Percentiles rank a stretch among this genome's conserved stretches.
Conservation (phyloP, 306 rosid species). For the Trifolium repens region DNA sequence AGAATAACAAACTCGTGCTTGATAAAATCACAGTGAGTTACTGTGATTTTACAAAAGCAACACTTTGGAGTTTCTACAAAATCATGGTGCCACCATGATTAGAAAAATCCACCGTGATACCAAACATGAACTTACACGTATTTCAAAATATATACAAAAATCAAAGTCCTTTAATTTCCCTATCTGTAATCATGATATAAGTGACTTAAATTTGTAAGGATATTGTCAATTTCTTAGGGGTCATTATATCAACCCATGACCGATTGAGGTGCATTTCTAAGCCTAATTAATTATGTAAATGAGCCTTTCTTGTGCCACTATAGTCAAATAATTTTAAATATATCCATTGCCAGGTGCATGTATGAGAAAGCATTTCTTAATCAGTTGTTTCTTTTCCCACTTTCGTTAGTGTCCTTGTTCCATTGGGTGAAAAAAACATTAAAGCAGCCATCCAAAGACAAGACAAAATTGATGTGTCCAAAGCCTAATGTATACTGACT, state of each 20-base stretch:
- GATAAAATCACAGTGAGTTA: too few relatives aligned
- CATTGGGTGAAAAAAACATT: background rate
- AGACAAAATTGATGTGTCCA: too few relatives aligned
- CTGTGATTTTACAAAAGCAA: too few relatives aligned
- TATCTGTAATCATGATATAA: too few relatives aligned
- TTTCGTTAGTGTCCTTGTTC: background rate
- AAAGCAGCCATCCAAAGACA: conserved; percentile 27
- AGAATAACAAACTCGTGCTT: too few relatives aligned
- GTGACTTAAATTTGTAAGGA: background rate
- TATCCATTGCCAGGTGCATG: conserved; percentile 19
- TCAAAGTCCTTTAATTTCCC: too few relatives aligned
- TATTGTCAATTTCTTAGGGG: background rate
- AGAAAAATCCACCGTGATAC: too few relatives aligned
- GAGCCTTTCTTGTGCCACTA: background rate
- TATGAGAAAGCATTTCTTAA: background rate
- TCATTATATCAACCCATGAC: background rate
- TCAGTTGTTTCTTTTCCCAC: background rate
- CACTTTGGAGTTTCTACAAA: too few relatives aligned
- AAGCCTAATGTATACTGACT: too few relatives aligned
- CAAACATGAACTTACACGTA: too few relatives aligned
- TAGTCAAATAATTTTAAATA: background rate
- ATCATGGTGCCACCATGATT: too few relatives aligned
- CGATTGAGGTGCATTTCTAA: background rate
- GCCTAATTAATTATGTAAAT: conserved; percentile 16
- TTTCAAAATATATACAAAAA: too few relatives aligned